These are phyloP conservation scores for Ogataea trehaloabstinens DNA, from an alignment of 805 yeast genomes.

Conservation along the genomic window DNA sequence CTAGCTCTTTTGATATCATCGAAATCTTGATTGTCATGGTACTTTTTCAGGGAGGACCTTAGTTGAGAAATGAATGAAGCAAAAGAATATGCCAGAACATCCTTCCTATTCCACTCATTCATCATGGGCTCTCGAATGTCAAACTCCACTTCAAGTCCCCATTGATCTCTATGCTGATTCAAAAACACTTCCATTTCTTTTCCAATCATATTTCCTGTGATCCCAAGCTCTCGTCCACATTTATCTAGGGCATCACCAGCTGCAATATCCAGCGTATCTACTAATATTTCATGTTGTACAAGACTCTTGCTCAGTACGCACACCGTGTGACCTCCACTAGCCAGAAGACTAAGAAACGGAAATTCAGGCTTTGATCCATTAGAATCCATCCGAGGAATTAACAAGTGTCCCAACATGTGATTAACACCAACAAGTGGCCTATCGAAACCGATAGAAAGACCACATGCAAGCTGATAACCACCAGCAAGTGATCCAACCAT, in stretches of 20 bases:
- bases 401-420: constrained; percentile 92
- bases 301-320: constrained; percentile 65
- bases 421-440: constrained; percentile 86
- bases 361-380: constrained; percentile 46
- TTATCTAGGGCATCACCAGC: constrained; percentile 93
- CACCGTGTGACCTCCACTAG: constrained; percentile 95
- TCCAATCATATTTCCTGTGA: constrained; percentile 82
- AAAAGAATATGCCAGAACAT: constrained; percentile 63
- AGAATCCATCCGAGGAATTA: constrained; percentile 56
- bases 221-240: constrained; percentile 82
- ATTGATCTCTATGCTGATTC: constrained; percentile 29
- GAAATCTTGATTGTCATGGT: constrained; percentile 17
- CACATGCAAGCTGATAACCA: constrained; percentile 83
- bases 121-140: constrained; percentile 49
- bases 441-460: constrained; percentile 74
- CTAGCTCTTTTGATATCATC: constrained; percentile 35
- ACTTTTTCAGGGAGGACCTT: constrained; percentile 26
- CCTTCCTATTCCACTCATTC: constrained; percentile 44
- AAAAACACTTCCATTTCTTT: constrained; percentile 69
- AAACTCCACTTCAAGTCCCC: constrained; percentile 29
- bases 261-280: constrained; percentile 82
- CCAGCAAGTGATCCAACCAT: constrained; percentile 87
- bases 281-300: constrained; percentile 65
- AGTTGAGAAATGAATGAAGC: constrained; percentile 54
- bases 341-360: constrained; percentile 75